Evolutionary conservation across 306 rosid genomes (phyloP), one percentile per base, ranked within the genome.

Genomic region (Cercis canadensis): DNA sequence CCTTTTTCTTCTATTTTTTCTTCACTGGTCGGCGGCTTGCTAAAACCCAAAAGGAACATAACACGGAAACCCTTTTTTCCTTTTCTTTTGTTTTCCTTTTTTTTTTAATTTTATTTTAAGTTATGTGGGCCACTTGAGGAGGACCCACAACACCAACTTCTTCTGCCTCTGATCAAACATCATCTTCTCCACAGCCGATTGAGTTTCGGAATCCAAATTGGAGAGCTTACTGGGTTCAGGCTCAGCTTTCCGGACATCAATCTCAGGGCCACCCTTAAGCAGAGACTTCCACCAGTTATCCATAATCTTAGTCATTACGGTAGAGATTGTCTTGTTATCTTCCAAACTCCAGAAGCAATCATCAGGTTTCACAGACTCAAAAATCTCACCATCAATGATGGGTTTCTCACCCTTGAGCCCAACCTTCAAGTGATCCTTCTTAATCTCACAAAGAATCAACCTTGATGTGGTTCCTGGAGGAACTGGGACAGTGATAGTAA

Each of bases 391-490:
- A 9, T 69, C 44, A 12, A 56, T 69, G 1, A 69, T 69, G 2
- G 55, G 74, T 2, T 32, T 41, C 44, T 68, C n/a, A 33, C 4
- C 62, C 73, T 68, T 68, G n/a, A 39, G 51, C 62, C 73, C 73
- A 41, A 68, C 46, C 57, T 69, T 55, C 16, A 69, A 39, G 39
- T 18, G 33, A 45, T 44, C 17, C 41, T 63, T 45, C 55, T 45
- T 63, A 4, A 63, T 44, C 55, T 24, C 55, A 45, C 69, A 62
- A 4, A 62, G 33, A 24, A 29, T 3, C 4, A 24, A 45, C 13
- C 41, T 45, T 11, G 39, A 43, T 44, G 12, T 44, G 37, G 68
- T 62, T 40, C 54, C 55, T 8, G 19, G 12, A 63, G 24, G 54
- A 45, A 63, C 41, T 36, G 69, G 55, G 21, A 63, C 32, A 2